Conservation (phyloP, 2,329 filamentous ascomycete species). For the Pestalotiopsis sp. region DNA sequence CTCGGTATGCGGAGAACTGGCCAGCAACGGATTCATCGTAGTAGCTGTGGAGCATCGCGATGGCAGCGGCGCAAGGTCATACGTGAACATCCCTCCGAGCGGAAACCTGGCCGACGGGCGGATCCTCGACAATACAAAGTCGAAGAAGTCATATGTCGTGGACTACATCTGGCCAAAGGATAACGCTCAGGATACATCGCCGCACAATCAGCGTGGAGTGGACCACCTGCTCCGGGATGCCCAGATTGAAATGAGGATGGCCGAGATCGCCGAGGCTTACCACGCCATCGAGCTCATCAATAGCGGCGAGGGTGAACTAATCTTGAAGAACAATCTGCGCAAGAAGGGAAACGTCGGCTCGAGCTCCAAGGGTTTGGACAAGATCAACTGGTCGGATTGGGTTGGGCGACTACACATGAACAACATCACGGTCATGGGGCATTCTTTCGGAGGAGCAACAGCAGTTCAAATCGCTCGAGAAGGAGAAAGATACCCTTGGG, state of each 20-base stretch:
- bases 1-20: conserved; percentile 66
- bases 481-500: conserved; percentile 54
- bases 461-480: conserved; percentile 62
- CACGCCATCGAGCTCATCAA: conserved; percentile 58
- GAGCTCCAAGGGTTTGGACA: conserved; percentile 60
- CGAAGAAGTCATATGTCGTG: conserved; percentile 48
- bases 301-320: conserved; percentile 52
- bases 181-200: conserved; percentile 52
- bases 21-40: conserved; percentile 68
- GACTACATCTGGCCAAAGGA: conserved; percentile 67
- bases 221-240: conserved; percentile 62
- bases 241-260: conserved; percentile 64
- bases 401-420: conserved; percentile 55
- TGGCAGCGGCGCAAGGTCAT: conserved; percentile 63
- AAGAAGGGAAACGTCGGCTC: conserved; percentile 60
- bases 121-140: conserved; percentile 36
- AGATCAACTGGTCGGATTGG: conserved; percentile 60
- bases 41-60: conserved; percentile 68
- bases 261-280: conserved; percentile 68
- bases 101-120: conserved; percentile 35
- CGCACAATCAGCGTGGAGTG: conserved; percentile 61
- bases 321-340: conserved; percentile 57
- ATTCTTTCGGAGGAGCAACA: conserved; percentile 70
- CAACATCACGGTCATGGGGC: conserved; percentile 64
- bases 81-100: conserved; percentile 57